Base-by-base conservation (phyloP, 2,329 filamentous ascomycete species). In the Aureobasidium pullulans region DNA sequence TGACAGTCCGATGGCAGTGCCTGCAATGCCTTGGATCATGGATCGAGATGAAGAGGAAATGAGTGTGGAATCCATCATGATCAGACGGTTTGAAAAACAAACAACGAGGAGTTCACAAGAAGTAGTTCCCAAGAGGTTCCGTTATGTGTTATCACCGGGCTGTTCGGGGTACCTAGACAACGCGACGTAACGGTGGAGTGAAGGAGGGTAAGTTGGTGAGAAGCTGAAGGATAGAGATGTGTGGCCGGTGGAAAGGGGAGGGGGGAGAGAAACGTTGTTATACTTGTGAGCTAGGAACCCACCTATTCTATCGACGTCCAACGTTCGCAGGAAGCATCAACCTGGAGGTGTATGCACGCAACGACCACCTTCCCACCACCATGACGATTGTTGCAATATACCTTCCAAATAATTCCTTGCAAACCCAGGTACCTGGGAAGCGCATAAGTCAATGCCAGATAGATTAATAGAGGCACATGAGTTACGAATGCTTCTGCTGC, bases 1-100 rank as follows among this genome's bases (percentile, higher is more conserved):
- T 36, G 57, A 43, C 40, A 60, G 37, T 42, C 31, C 57, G 32
- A 43, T 47, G 42, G 46, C 40, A 37, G 46, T 32, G 39, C 47
- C 46, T 5, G 57, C 40, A 31, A 60, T 47, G 40, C 39, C 57
- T 36, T 60, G 47, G 32, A 60, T 31, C 31, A 37, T 39, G 13
- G 57, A 49, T 49, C 47, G 39, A 16, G 54, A 48, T 40, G 54
- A 36, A 23, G 52, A 56, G n/a, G 44, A 32, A 48, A 44, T 46
- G 40, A 57, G 40, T 48, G 54, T 48, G 54, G 54, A 28, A 57
- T 57, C 42, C 54, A 57, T 57, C 43, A n/a, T 40, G 28, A 43
- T 57, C 32, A 8, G 43, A 47, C 31, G 34, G 54, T 48, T 46
- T 37, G 29, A n/a, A 29, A 37, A 57, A 32, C 3, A 47, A 37